A percentile compares a stretch with the other conserved stretches of the same genome.
These are phyloP conservation scores for Pulveroboletus sp. DNA, from an alignment of 768 basidiomycete species.

Conservation along the genomic window DNA sequence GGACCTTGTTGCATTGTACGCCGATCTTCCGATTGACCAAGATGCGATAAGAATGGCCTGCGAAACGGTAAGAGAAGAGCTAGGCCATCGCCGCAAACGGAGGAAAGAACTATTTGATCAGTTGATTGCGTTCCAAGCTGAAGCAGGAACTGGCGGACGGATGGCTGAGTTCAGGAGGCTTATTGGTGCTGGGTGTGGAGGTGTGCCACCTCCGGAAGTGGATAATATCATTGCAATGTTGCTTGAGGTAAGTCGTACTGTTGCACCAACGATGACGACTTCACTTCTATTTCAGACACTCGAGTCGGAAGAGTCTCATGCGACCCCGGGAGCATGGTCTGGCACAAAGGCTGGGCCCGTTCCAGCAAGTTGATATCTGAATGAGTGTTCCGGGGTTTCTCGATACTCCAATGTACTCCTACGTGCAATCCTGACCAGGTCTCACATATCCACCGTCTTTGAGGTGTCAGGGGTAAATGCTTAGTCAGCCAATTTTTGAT, in stretches of 20 bases:
- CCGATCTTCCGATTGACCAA: conserved; percentile 52
- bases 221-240: conserved; percentile 82
- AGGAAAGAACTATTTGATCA: conserved; percentile 71
- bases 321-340: conserved; percentile 43
- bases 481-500: conserved; percentile 18
- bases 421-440: neutral
- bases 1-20: conserved; percentile 58
- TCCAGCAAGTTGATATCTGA: conserved; percentile 18
- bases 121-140: conserved; percentile 76
- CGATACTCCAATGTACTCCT: conserved; percentile 2
- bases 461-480: conserved; percentile 5
- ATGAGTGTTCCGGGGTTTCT: neutral
- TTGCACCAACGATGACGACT: neutral
- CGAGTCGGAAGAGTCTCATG: conserved; percentile 76
- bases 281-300: conserved; percentile 49
- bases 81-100: conserved; percentile 60
- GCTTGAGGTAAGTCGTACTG: conserved; percentile 57
- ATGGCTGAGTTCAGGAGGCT: conserved; percentile 87
- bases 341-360: conserved; percentile 24
- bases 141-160: conserved; percentile 83
- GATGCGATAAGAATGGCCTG: conserved; percentile 52
- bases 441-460: no score
- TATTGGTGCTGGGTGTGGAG: conserved; percentile 88
- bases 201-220: conserved; percentile 79
- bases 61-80: conserved; percentile 57